phyloP scores from a whole-genome alignment of 257 asterid species.

The Nicotiana sylvestris region DNA sequence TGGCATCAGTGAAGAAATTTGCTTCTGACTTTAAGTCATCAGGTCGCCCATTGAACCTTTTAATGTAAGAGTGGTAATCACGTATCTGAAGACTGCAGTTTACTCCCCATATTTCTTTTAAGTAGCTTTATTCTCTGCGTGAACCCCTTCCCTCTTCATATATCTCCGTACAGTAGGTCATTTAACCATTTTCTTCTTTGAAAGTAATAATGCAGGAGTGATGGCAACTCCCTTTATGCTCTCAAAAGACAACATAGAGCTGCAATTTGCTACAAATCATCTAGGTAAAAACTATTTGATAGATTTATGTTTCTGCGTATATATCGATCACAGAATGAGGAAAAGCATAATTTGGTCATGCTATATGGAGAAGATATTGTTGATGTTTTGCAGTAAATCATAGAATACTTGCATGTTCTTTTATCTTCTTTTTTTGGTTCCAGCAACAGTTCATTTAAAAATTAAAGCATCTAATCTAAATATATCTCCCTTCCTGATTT shows the following conservation, averaged over 20 bases:
- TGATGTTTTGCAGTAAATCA: background rate
- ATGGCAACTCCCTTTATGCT: constrained; percentile 71
- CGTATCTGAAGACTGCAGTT: background rate
- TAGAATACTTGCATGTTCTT: background rate
- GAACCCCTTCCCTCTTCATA: background rate
- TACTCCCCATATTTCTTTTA: background rate
- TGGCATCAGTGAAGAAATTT: constrained; percentile 63
- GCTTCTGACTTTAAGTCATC: constrained; percentile 62
- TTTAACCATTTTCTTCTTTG: constrained; percentile 9
- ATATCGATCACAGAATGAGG: background rate
- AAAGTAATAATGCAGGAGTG: constrained; percentile 86
- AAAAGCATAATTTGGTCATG: background rate
- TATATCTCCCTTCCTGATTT: background rate
- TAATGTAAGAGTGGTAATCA: constrained; percentile 39
- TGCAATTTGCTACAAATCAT: constrained; percentile 86
- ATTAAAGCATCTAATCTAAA: background rate
- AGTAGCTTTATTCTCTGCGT: background rate
- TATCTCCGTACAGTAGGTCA: background rate
- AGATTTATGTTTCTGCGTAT: background rate
- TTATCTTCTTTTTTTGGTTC: background rate
- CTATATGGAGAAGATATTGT: background rate
- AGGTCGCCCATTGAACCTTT: constrained; percentile 59
- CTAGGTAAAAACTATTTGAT: constrained; percentile 43
- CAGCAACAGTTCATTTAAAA: background rate
- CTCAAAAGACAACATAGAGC: constrained; percentile 71